These are phyloP conservation scores for Quercus mongolica DNA, from an alignment of 306 rosid species.

Conservation along the genomic window DNA sequence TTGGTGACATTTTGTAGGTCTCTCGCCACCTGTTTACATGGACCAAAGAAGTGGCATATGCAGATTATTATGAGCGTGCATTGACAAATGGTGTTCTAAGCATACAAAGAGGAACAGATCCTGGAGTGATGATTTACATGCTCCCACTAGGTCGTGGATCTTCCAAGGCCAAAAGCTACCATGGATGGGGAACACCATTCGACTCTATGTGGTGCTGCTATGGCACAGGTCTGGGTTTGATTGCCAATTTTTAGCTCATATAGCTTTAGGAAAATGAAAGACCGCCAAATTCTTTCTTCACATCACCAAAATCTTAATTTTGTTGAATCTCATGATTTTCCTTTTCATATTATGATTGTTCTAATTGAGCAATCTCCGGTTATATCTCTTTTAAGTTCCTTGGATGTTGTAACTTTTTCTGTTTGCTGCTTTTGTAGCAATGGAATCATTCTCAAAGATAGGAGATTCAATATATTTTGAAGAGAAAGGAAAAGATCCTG, in stretches of 20 bases:
- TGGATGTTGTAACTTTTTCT: background rate
- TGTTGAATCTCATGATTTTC: background rate
- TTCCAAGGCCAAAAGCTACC: conserved; percentile 58
- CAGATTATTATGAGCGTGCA: conserved; percentile 90
- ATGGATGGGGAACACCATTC: conserved; percentile 70
- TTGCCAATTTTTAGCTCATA: background rate
- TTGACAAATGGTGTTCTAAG: conserved; percentile 82
- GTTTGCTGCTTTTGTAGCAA: conserved; percentile 38
- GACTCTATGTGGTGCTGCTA: conserved; percentile 87
- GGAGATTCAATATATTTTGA: conserved; percentile 94
- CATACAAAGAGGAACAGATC: conserved; percentile 91
- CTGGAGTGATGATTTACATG: conserved; percentile 95
- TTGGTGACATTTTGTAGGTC: conserved; percentile 45
- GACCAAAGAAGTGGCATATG: conserved; percentile 79
- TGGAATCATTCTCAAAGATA: conserved; percentile 84
- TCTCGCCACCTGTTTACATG: conserved; percentile 80
- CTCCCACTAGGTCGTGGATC: conserved; percentile 68
- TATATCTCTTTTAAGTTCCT: background rate
- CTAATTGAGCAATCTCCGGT: background rate
- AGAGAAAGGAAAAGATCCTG: conserved; percentile 47
- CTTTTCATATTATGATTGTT: background rate
- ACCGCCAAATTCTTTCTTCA: background rate
- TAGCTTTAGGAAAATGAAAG: background rate
- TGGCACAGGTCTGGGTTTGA: conserved; percentile 62
- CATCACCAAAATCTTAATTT: background rate